Base-by-base conservation (phyloP, 768 basidiomycete genomes). In the Leccinum barrowsii region DNA sequence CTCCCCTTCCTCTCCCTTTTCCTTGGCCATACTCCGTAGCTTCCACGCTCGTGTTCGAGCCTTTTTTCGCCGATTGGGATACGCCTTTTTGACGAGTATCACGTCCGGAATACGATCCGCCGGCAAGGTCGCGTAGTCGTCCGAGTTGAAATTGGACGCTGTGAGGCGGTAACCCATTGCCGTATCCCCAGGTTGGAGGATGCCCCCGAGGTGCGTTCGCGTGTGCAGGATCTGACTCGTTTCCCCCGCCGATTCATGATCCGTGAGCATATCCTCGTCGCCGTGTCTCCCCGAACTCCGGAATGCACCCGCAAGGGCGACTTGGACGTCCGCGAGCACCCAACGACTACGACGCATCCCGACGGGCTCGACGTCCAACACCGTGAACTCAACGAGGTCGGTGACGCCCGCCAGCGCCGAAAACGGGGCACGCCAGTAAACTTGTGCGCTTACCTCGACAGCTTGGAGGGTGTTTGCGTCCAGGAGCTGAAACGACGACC, bases 391-490 rank as follows among this genome's bases (percentile, higher is more conserved):
- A 55, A 94, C 84, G 52, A 98, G 85, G 66, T 97, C 94, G 4
- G 87, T 82, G 15, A 90, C 81, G 34, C 81, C 82, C 1, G 94
- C 91, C 15, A 99, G 83, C 1, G 91, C 77, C 34, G 90, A 84
- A 75, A 98, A 96, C 0, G 96, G 89, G 3, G 82, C 74, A n/a
- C 97, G 86, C 95, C 95, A 99, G 76, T 92, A 99, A 5, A 89
- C 75, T 24, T 82, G 79, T 1, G 92, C 66, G 5, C 86, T 80
- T 53, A 98, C 81, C 58, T 98, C 97, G 71, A 86, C 87, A 19
- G 82, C 74, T 68, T 90, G 92, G 11, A 98, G 81, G 0, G 95
- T 95, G 34, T 85, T 77, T 6, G 92, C 92, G 72, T 99, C 97
- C 61, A 98, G 77, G 8, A 98, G 81, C 67, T 97, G 94, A 52